Percentiles rank a stretch among this genome's conserved stretches.
phyloP scores from a whole-genome alignment of 2,329 filamentous ascomycete species.

The Remersonia thermophila region DNA sequence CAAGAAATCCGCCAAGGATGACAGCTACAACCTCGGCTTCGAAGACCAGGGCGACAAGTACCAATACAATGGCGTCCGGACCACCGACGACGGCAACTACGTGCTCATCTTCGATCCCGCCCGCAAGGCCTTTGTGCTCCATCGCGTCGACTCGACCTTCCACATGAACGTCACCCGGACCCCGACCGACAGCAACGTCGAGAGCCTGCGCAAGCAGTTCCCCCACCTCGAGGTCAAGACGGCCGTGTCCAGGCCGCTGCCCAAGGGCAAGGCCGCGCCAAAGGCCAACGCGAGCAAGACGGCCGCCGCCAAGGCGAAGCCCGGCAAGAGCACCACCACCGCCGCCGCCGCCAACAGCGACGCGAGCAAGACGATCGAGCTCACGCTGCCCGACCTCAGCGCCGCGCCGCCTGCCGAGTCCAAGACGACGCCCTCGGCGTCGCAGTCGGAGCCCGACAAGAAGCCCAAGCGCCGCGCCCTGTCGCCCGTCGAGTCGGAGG shows the following conservation, averaged over 20 bases:
- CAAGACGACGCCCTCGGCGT: conserved; percentile 6
- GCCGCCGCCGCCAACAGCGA: conserved; percentile 4
- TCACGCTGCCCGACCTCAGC: conserved; percentile 25
- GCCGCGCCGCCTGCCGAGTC: conserved; percentile 6
- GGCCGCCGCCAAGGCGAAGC: conserved; percentile 6
- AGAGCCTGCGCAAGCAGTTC: conserved; percentile 53
- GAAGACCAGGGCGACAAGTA: conserved; percentile 45
- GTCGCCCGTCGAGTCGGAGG: conserved; percentile 21
- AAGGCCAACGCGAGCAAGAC: conserved; percentile 15
- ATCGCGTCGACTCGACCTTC: conserved; percentile 69
- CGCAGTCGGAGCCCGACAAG: conserved; percentile 18
- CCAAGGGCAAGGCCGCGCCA: conserved; percentile 14
- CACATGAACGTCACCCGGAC: conserved; percentile 73
- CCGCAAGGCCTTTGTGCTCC: conserved; percentile 66
- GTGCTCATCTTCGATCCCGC: conserved; percentile 65
- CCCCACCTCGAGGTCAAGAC: conserved; percentile 43
- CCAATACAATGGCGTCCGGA: conserved; percentile 47
- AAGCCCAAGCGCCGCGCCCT: conserved; percentile 17
- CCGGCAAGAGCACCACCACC: conserved; percentile 2
- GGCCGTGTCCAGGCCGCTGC: conserved; percentile 16
- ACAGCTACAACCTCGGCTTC: conserved; percentile 44
- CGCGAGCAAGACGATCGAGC: conserved; percentile 10
- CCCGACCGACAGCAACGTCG: conserved; percentile 51
- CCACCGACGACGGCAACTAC: conserved; percentile 44
- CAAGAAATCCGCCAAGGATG: conserved; percentile 38